Base-by-base conservation (phyloP, 331 rosid species). In the Pyracantha coccinea region DNA sequence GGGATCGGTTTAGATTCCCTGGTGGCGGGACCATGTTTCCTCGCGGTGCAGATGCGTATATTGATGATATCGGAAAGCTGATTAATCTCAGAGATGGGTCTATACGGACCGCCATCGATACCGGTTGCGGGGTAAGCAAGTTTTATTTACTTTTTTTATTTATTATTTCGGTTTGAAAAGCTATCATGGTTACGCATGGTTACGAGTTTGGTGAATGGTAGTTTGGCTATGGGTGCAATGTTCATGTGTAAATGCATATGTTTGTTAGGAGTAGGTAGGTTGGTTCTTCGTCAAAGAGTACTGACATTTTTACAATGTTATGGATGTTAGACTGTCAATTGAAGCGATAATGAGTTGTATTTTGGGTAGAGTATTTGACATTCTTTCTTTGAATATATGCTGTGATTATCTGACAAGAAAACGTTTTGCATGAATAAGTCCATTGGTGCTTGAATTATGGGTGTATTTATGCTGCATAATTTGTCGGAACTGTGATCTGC, bases 11-110 rank as follows among this genome's bases (percentile, higher is more conserved):
- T 76, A 81, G 70, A 17, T 95, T 95, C 78, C 99, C 99, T 0
- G 99, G 99, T 3, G 99, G 99, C 15, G 99, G 99, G 24, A 95
- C 99, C 15, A 92, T 92, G 99, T 95, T 95, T 45, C 99, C 96
- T 4, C 85, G 81, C 16, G 99, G 99, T 61, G 99, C 99, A 0
- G 75, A 80, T 27, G 91, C 90, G 0, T 95, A 95, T 78, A 92
- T 95, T 9, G 90, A 92, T 45, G 97, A 92, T 6, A 88, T 95
- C 24, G 97, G 90, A 1, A 86, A 80, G 77, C 19, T 90, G 68
- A 88, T 95, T 64, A 83, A 92, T 70, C 90, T 95, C 9, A 12
- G 58, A n/a, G 96, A 88, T 10, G 97, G 99, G 12, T 86, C 92
- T 5, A 74, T 95, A 64, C 78, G 99, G 73, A 95, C 99, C 78